These are phyloP conservation scores for Phytopythium vexans DNA, from an alignment of 352 stramenopile genomes.

Conservation along the genomic window DNA sequence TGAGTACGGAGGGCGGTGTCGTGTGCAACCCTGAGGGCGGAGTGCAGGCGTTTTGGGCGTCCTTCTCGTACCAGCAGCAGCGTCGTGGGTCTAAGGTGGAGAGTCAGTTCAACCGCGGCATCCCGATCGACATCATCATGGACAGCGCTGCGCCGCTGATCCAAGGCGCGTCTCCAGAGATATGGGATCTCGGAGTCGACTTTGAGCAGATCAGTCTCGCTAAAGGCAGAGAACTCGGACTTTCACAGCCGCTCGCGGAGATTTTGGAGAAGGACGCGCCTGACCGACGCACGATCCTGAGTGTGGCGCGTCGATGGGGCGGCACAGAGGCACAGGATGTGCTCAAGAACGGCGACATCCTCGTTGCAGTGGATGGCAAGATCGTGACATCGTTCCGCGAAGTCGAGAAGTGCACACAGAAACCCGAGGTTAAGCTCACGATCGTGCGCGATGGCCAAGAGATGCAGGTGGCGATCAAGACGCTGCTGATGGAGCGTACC, in stretches of 20 bases:
- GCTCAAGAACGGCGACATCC: constrained; percentile 82
- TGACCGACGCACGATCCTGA: constrained; percentile 77
- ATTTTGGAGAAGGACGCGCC: constrained; percentile 68
- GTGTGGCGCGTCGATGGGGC: constrained; percentile 70
- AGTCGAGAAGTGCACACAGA: constrained; percentile 80
- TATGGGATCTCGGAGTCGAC: constrained; percentile 83
- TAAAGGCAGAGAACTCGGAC: constrained; percentile 84
- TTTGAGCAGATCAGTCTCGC: constrained; percentile 88
- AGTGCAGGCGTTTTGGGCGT: constrained; percentile 85
- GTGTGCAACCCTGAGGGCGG: constrained; percentile 64
- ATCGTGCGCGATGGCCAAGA: constrained; percentile 83
- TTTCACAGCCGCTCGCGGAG: constrained; percentile 76
- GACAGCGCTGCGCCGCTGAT: constrained; percentile 78
- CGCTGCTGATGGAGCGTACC: constrained; percentile 73
- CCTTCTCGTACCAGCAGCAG: constrained; percentile 86
- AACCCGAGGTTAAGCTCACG: constrained; percentile 74
- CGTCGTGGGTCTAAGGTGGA: constrained; percentile 68
- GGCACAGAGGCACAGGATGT: constrained; percentile 62
- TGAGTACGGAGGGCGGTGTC: constrained; percentile 78
- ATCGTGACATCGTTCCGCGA: constrained; percentile 85
- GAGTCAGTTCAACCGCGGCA: constrained; percentile 84
- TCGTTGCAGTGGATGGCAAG: constrained; percentile 82
- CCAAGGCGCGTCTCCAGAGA: constrained; percentile 55
- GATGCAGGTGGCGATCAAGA: constrained; percentile 68
- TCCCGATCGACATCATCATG: constrained; percentile 87